Conservation (phyloP, 495 filamentous ascomycete species). For the Daldinia grandis region DNA sequence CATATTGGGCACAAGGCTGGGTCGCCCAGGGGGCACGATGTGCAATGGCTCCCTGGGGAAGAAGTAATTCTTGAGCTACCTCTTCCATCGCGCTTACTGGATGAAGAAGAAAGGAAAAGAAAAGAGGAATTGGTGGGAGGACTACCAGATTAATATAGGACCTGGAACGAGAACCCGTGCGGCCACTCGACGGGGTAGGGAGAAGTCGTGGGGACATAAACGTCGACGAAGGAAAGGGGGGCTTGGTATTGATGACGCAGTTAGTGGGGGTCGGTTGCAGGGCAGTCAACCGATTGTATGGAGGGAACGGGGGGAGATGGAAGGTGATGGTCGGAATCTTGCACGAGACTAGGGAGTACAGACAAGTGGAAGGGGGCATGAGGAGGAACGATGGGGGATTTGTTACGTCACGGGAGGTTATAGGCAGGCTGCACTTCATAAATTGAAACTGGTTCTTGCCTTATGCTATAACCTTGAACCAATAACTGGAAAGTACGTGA, state of each 20-base stretch:
- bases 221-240: background rate
- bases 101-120: constrained; percentile 4
- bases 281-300: background rate
- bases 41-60: constrained; percentile 6
- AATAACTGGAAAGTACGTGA: background rate
- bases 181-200: background rate
- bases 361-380: background rate
- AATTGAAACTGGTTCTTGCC: constrained; percentile 8
- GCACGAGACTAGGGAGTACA: background rate
- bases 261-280: background rate
- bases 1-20: background rate
- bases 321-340: background rate
- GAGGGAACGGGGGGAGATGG: background rate
- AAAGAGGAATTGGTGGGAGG: constrained; percentile 5
- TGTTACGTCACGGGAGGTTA: background rate
- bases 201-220: background rate
- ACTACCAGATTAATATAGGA: background rate
- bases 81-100: background rate
- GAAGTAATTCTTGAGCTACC: constrained; percentile 15
- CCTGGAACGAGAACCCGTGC: background rate
- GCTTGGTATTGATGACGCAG: background rate
- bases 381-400: background rate
- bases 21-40: background rate
- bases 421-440: background rate
- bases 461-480: background rate